Percentiles rank a stretch among this genome's conserved stretches.
Conservation (phyloP, 1,284 basidiomycete species). For the Cutaneotrichosporon sp. region DNA sequence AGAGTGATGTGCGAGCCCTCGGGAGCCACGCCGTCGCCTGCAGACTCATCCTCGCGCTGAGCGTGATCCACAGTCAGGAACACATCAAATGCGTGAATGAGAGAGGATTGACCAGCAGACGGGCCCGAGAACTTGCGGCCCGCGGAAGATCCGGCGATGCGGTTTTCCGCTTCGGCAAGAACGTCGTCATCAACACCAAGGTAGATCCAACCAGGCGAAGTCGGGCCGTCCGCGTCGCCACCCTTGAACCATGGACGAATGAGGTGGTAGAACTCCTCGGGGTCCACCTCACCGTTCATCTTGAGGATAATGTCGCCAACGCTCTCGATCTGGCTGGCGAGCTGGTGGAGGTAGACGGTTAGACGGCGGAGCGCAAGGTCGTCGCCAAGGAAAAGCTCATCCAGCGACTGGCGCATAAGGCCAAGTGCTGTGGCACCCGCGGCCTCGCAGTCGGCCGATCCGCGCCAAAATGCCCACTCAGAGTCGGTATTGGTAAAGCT, state of each 20-base stretch:
- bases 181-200: constrained; percentile 61
- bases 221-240: constrained; percentile 61
- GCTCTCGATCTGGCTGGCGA: constrained; percentile 64
- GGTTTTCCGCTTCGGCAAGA: constrained; percentile 51
- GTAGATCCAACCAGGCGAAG: constrained; percentile 69
- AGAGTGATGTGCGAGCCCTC: constrained; percentile 7
- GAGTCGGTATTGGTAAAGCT: constrained; percentile 76
- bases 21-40: constrained; percentile 7
- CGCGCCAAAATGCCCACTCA: constrained; percentile 84
- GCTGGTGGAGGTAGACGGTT: constrained; percentile 61
- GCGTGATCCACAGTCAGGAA: constrained; percentile 65
- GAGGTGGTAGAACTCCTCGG: constrained; percentile 72
- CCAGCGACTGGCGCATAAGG: constrained; percentile 81
- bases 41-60: constrained; percentile 29
- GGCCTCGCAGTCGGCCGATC: constrained; percentile 84
- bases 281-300: constrained; percentile 69
- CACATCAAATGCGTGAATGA: constrained; percentile 82
- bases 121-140: constrained; percentile 69
- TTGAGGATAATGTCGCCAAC: constrained; percentile 60
- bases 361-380: constrained; percentile 67
- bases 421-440: constrained; percentile 78
- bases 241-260: constrained; percentile 93
- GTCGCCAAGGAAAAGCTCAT: constrained; percentile 88
- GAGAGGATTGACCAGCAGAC: constrained; percentile 81
- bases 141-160: constrained; percentile 16